Conservation (phyloP, 805 yeast genomes). For the Yamadazyma scolyti region DNA sequence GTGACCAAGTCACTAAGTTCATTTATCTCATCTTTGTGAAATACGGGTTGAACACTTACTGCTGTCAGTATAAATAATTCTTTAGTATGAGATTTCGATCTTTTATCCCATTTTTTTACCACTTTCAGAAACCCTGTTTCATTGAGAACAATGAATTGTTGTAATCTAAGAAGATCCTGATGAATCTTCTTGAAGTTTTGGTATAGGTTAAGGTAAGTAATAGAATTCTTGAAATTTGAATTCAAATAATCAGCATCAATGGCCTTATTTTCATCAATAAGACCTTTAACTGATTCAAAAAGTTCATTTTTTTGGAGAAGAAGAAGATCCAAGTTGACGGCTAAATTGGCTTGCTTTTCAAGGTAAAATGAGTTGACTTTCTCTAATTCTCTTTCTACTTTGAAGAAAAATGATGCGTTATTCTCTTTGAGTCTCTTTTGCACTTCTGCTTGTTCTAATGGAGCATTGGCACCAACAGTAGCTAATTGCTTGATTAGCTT, state of each 20-base stretch:
- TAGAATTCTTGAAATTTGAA: slow-evolving; percentile 57
- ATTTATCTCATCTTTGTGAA: slow-evolving; percentile 84
- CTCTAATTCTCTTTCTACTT: slow-evolving; percentile 90
- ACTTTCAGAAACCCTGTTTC: slow-evolving; percentile 96
- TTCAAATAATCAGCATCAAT: slow-evolving; percentile 11
- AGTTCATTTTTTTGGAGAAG: slow-evolving; percentile 63
- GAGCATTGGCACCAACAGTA: slow-evolving; percentile 25
- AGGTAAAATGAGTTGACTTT: slow-evolving; percentile 91
- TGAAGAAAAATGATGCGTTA: slow-evolving; percentile 85
- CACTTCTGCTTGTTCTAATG: slow-evolving; percentile 25
- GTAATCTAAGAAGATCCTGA: slow-evolving; percentile 81
- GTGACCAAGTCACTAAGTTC: slow-evolving; percentile 76
- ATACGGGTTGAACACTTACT: slow-evolving; percentile 94
- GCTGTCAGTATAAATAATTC: slow-evolving; percentile 90
- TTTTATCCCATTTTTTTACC: slow-evolving; percentile 95
- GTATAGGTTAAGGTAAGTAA: slow-evolving; percentile 75
- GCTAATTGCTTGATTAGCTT: slow-evolving; percentile 85
- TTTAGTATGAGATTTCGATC: slow-evolving; percentile 91
- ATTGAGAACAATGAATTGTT: slow-evolving; percentile 90
- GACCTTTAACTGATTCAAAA: slow-evolving; percentile 21
- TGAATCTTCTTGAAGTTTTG: slow-evolving; percentile 88
- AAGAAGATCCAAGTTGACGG: slow-evolving; percentile 72
- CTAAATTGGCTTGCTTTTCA: slow-evolving; percentile 86
- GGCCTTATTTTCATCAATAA: slow-evolving; percentile 6
- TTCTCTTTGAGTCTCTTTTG: slow-evolving; percentile 69